Conservation (phyloP, 2,329 filamentous ascomycete genomes). For the Coccinonectria pachysandricola region DNA sequence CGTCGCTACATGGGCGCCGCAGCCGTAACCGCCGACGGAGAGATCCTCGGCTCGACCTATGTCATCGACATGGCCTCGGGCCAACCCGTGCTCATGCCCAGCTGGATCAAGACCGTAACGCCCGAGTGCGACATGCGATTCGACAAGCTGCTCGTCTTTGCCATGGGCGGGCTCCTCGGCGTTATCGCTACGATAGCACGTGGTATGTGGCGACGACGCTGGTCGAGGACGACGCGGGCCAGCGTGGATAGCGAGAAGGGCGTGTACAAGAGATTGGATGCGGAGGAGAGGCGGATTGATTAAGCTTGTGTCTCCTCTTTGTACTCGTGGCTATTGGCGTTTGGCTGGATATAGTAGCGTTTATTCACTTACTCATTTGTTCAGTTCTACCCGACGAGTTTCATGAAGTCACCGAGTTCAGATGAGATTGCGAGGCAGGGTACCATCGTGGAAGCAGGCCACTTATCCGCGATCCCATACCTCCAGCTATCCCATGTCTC, state of each 20-base stretch:
- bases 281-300: slow-evolving; percentile 11
- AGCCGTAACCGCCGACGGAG: slow-evolving; percentile 13
- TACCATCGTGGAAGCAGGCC: too few relatives aligned
- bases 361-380: too few relatives aligned
- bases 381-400: too few relatives aligned
- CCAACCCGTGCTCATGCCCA: slow-evolving; percentile 13
- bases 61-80: slow-evolving; percentile 18
- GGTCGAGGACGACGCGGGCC: slow-evolving; percentile 3
- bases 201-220: slow-evolving; percentile 6
- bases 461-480: too few relatives aligned
- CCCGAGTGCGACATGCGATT: slow-evolving; percentile 2
- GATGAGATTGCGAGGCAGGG: too few relatives aligned
- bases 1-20: slow-evolving; percentile 18
- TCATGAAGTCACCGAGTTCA: too few relatives aligned
- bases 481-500: too few relatives aligned
- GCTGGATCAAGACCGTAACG: slow-evolving; percentile 11
- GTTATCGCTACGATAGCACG: slow-evolving; percentile 3
- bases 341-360: too few relatives aligned
- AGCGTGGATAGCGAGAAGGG: slow-evolving; percentile 3
- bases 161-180: slow-evolving; percentile 1
- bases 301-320: too few relatives aligned
- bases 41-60: slow-evolving; percentile 17
- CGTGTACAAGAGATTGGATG: slow-evolving; percentile 7
- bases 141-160: slow-evolving; percentile 3
- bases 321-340: too few relatives aligned